phyloP scores from a whole-genome alignment of 495 filamentous ascomycete genomes.

The Xylaria castorea region DNA sequence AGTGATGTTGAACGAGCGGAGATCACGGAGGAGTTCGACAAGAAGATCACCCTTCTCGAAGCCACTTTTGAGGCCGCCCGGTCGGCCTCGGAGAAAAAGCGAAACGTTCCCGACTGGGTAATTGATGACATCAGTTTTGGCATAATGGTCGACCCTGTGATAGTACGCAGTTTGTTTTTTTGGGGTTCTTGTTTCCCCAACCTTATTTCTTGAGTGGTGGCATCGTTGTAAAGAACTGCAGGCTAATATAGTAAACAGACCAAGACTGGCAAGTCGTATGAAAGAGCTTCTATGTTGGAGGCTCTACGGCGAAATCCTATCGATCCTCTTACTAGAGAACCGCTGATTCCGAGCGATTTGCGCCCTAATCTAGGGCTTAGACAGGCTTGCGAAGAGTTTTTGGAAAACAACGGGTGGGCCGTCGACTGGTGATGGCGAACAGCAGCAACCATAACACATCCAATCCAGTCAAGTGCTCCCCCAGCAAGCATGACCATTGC shows the following conservation, averaged over 20 bases:
- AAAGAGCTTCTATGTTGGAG: conserved; percentile 84
- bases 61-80: conserved; percentile 67
- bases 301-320: conserved; percentile 76
- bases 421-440: conserved; percentile 74
- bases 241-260: conserved; percentile 57
- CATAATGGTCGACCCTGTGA: conserved; percentile 91
- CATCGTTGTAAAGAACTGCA: background rate
- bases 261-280: conserved; percentile 86
- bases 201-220: background rate
- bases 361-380: conserved; percentile 84
- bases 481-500: background rate
- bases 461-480: background rate
- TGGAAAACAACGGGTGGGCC: conserved; percentile 90
- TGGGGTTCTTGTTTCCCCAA: background rate
- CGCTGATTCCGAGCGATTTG: conserved; percentile 73
- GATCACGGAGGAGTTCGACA: conserved; percentile 60
- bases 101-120: conserved; percentile 83
- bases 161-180: conserved; percentile 54
- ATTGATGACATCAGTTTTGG: conserved; percentile 90
- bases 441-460: background rate
- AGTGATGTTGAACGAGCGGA: conserved; percentile 52
- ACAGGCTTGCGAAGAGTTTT: conserved; percentile 82
- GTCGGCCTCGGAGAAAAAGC: conserved; percentile 54
- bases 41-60: conserved; percentile 65
- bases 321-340: conserved; percentile 84